Evolutionary conservation across 2,329 filamentous ascomycete genomes (phyloP).

Genomic region (Neopestalotiopsis sp.): DNA sequence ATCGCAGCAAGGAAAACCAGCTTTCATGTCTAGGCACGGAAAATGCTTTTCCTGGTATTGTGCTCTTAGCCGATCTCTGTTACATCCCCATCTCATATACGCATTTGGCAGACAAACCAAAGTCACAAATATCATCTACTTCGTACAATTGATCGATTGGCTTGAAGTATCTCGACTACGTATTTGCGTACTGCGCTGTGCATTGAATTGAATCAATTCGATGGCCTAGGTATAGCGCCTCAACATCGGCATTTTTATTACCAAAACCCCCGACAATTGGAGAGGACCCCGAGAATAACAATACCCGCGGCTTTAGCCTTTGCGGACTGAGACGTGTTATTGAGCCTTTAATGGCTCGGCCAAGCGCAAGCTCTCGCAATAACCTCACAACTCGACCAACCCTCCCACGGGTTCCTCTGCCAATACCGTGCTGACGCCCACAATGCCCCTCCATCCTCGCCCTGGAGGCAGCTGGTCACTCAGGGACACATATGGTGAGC

Average conservation of each 20-base stretch:
- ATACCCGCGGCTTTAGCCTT: background rate
- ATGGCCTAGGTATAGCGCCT: background rate
- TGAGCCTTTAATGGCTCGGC: slow-evolving; percentile 14
- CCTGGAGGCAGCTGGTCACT: slow-evolving; percentile 37
- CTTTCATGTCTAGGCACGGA: background rate
- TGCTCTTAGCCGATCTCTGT: background rate
- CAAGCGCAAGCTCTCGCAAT: background rate
- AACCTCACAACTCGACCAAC: background rate
- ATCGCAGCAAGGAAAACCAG: background rate
- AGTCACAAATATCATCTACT: background rate
- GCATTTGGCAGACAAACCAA: background rate
- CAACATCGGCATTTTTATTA: slow-evolving; percentile 6
- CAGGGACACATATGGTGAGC: slow-evolving; percentile 39
- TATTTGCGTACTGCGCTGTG: background rate
- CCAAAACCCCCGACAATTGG: slow-evolving; percentile 13
- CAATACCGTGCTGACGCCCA: background rate
- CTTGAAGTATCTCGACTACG: background rate
- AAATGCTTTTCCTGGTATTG: background rate
- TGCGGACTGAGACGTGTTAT: background rate
- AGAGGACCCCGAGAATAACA: background rate
- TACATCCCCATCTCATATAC: background rate
- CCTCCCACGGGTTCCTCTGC: background rate
- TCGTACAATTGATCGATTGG: background rate
- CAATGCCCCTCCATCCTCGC: slow-evolving; percentile 32
- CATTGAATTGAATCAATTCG: background rate